Conservation (phyloP, 129 eudicot genomes). For the Ambrosia trifida region DNA sequence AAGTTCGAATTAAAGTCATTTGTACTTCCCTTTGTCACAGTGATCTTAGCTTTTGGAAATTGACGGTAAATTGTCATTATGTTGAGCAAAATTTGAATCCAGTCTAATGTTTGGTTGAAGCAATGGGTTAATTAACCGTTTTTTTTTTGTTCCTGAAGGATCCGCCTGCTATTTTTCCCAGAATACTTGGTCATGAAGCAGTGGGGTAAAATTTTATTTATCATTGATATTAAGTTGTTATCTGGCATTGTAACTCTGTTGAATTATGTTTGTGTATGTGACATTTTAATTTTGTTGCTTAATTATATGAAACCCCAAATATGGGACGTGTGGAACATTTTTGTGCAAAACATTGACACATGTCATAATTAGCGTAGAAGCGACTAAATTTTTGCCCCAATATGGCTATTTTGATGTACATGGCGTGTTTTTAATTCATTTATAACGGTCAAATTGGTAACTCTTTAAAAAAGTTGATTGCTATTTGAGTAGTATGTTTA, state of each 20-base stretch:
- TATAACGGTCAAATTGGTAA: not conserved
- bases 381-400: not conserved
- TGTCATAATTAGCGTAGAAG: not conserved
- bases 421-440: not conserved
- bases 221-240: not conserved
- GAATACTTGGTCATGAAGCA: constrained; percentile 92
- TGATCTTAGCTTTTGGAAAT: constrained; percentile 57
- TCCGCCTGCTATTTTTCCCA: constrained; percentile 70
- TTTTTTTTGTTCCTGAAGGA: constrained; percentile 43
- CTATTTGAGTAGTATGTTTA: not conserved
- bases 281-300: no score
- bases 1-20: constrained; percentile 57
- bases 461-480: no score
- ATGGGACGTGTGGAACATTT: not conserved
- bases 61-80: constrained; percentile 37
- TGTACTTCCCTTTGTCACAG: constrained; percentile 69
- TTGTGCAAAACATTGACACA: not conserved
- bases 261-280: not conserved
- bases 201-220: constrained; percentile 55
- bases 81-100: constrained; percentile 29
- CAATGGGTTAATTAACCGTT: not conserved
- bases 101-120: constrained; percentile 21
- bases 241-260: not conserved
- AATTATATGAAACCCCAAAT: not conserved
- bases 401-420: not conserved